Evolutionary conservation across 1,284 basidiomycete genomes (phyloP), one percentile per base, ranked within the genome.

Genomic region (Exsudoporus floridanus): DNA sequence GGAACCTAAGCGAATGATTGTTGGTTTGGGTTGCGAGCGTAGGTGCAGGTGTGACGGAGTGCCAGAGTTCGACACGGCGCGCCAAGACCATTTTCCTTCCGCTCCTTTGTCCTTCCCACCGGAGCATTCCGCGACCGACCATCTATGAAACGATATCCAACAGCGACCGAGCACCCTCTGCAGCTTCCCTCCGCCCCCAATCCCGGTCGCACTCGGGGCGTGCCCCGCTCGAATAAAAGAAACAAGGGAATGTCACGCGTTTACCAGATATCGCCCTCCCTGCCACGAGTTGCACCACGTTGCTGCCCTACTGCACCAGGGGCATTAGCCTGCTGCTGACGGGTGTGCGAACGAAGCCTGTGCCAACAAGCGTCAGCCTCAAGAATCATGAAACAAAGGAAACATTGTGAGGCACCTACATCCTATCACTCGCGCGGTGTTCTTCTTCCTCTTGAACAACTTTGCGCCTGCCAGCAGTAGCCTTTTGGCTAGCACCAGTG

Each of bases 281-380:
- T 82, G 50, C 83, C 79, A 58, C 84, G 79, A 53, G 72, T 33
- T 39, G 69, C 66, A 52, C 74, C 73, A 59, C 84, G 82, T 63
- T 81, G 82, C 66, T 85, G 84, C 23, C 79, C 81, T 54, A 81
- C 79, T 52, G 82, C 78, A 60, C 79, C 84, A 55, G 83, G 80
- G 21, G 76, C 71, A 50, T 64, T 69, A 23, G 72, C 72, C 65
- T 82, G 80, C 69, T 90, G 84, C 74, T 89, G 88, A 65, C 87
- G 86, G 58, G 88, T 90, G 75, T 90, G 88, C 55, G 88, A 90
- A 63, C 88, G 87, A 63, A 90, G 83, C 86, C 88, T 90, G 62
- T 39, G 14, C 7, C 48, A 46, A 45, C 7, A 41, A 18, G 37
- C 35, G 12, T 71, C 35, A 70, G 60, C 34, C 5, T 33, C 40